Base-by-base conservation (phyloP, 148 eudicot species). In the Pharnaceum exiguum region DNA sequence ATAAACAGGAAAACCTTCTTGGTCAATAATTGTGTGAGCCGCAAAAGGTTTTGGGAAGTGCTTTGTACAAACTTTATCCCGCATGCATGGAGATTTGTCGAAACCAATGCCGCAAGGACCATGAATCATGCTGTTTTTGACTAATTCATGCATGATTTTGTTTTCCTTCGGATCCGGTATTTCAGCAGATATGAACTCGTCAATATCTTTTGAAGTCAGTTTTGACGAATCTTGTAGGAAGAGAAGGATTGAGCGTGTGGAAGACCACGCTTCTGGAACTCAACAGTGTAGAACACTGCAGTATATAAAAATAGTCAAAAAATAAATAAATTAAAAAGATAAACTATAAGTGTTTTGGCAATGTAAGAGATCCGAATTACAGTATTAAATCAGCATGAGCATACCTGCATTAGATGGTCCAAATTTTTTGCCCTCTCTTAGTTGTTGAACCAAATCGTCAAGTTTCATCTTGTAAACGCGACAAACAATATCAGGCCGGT, bases 81-180 rank as follows among this genome's bases (percentile, higher is more conserved):
- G 35, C 46, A 37, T 55, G 15, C 45, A 37, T 24, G 30, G 44
- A 17, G 45, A 55, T 24, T 17, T 11, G 2, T 55, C 37, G 0
- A 13, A 22, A 7, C 10, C 19, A 36, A n/a, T n/a, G n/a, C 59
- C 42, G 2, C 43, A 53, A 32, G 57, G 43, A 18, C 57, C 57
- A 53, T 53, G 57, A 7, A 53, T 53, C 40, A 53, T 53, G 12
- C 4, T 18, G 35, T 53, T 27, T 4, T 37, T 21, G 7, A 53
- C 35, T n/a, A n/a, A n/a, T 35, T 53, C 16, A 32, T 53, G 13
- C 4, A 53, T 8, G 7, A 9, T 5, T 1, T 25, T 39, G n/a
- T 11, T 17, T 2, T 32, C 12, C 35, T 12, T 12, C 21, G 10
- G 4, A 32, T 53, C 23, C 0, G 43, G 57, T 4, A 53, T 53